Conservation (phyloP, 1,139 yeast genomes). For the Zygoascus hellenicus region DNA sequence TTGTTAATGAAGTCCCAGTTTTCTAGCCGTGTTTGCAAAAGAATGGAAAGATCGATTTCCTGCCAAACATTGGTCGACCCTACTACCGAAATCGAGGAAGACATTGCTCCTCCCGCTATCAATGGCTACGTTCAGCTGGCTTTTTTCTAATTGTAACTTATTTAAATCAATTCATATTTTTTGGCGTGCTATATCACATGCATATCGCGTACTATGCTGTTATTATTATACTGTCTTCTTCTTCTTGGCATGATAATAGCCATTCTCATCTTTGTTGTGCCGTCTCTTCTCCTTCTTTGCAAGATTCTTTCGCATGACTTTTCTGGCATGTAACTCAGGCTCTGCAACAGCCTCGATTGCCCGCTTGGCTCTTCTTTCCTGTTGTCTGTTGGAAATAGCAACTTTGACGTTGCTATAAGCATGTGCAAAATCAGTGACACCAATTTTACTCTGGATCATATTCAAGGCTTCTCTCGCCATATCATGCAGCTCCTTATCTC, state of each 20-base stretch:
- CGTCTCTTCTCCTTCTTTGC: constrained; percentile 66
- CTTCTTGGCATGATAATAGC: constrained; percentile 62
- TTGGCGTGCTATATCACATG: too few relatives aligned
- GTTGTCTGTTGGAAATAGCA: constrained; percentile 54
- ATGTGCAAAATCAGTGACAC: constrained; percentile 64
- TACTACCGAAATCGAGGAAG: neutral
- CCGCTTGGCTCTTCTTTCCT: constrained; percentile 68
- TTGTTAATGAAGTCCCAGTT: neutral
- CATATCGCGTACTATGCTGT: neutral
- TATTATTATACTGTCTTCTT: constrained; percentile 33
- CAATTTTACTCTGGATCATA: constrained; percentile 62
- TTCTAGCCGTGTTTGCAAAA: neutral
- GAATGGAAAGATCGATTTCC: constrained; percentile 5
- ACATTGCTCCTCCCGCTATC: neutral
- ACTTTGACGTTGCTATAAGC: constrained; percentile 60
- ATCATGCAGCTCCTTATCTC: constrained; percentile 47
- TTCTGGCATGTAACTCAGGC: constrained; percentile 75
- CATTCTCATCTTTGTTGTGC: constrained; percentile 68
- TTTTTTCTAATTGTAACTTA: neutral
- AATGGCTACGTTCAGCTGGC: constrained; percentile 7
- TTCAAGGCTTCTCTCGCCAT: constrained; percentile 65
- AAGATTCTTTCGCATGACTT: constrained; percentile 70
- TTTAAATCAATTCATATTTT: too few relatives aligned
- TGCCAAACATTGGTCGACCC: constrained; percentile 6
- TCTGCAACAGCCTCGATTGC: constrained; percentile 72